Percentiles rank a stretch among this genome's conserved stretches.
These are phyloP conservation scores for Geotrichum macrosporum DNA, from an alignment of 1,139 yeast species.

Conservation along the genomic window DNA sequence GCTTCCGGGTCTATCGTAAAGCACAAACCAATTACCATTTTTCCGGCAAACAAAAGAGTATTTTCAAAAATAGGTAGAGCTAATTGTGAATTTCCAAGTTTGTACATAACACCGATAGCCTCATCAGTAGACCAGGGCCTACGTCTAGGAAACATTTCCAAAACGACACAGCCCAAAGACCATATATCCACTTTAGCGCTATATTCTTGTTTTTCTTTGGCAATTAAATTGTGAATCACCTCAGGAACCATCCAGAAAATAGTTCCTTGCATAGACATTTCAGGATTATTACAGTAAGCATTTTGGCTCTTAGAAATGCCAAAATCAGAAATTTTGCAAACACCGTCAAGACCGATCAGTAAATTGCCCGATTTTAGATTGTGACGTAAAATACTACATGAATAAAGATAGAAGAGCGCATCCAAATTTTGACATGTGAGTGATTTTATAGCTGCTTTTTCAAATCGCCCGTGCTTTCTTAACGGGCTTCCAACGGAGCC, in stretches of 20 bases:
- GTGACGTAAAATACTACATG: constrained; percentile 83
- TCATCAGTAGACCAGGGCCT: constrained; percentile 51
- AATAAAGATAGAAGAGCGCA: constrained; percentile 81
- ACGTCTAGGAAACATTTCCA: constrained; percentile 79
- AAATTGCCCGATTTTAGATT: constrained; percentile 94
- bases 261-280: constrained; percentile 97
- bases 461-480: constrained; percentile 78
- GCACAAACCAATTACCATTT: constrained; percentile 67
- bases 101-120: constrained; percentile 48
- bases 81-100: constrained; percentile 64
- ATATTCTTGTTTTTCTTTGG: constrained; percentile 81
- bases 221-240: constrained; percentile 75
- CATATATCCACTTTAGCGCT: constrained; percentile 79
- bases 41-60: constrained; percentile 64
- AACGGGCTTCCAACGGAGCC: constrained; percentile 90
- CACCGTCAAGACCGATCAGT: constrained; percentile 82
- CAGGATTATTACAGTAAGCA: constrained; percentile 84
- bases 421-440: constrained; percentile 73
- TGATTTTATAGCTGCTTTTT: constrained; percentile 66
- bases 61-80: constrained; percentile 97
- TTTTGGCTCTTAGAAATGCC: constrained; percentile 88
- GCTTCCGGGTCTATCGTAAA: constrained; percentile 74
- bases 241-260: constrained; percentile 99
- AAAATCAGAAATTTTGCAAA: constrained; percentile 92
- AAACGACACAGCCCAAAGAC: constrained; percentile 89